These are phyloP conservation scores for Ophiocordyceps unilateralis DNA, from an alignment of 2,329 filamentous ascomycete genomes.

Conservation along the genomic window DNA sequence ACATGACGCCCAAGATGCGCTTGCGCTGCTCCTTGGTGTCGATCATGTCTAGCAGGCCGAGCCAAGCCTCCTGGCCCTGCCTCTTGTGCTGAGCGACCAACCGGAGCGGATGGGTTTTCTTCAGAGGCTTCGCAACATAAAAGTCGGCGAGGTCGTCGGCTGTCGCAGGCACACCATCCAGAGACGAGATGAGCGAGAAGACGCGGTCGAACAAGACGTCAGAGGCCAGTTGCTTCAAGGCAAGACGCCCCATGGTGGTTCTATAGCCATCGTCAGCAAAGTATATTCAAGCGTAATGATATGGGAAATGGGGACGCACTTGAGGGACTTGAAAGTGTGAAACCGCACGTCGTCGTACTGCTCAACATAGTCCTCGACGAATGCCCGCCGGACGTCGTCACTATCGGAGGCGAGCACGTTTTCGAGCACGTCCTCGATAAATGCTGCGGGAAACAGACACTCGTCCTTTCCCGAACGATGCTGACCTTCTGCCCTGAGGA, in stretches of 20 bases:
- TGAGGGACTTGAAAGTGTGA: slow-evolving; percentile 59
- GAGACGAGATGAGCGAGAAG: slow-evolving; percentile 44
- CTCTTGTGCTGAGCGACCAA: slow-evolving; percentile 58
- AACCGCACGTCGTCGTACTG: slow-evolving; percentile 73
- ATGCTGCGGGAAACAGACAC: slow-evolving; percentile 50
- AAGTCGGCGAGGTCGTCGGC: slow-evolving; percentile 51
- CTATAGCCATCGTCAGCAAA: slow-evolving; percentile 6
- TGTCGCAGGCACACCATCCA: slow-evolving; percentile 54
- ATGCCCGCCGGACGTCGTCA: slow-evolving; percentile 49
- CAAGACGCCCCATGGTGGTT: slow-evolving; percentile 9
- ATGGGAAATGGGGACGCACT: slow-evolving; percentile 30
- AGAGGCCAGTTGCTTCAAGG: slow-evolving; percentile 4
- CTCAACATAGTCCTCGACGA: slow-evolving; percentile 61
- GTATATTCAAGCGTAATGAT: neutral
- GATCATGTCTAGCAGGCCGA: slow-evolving; percentile 52
- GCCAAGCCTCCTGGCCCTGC: slow-evolving; percentile 73
- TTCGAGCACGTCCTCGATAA: slow-evolving; percentile 48
- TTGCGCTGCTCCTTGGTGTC: slow-evolving; percentile 64
- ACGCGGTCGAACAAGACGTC: slow-evolving; percentile 32
- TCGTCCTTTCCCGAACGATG: slow-evolving; percentile 42
- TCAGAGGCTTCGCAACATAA: slow-evolving; percentile 46
- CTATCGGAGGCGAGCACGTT: slow-evolving; percentile 40
- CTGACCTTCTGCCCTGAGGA: slow-evolving; percentile 64
- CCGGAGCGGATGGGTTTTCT: slow-evolving; percentile 47
- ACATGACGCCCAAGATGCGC: slow-evolving; percentile 55